Evolutionary conservation across 140 eudicot species (phyloP).

Genomic region (Cichorium intybus): DNA sequence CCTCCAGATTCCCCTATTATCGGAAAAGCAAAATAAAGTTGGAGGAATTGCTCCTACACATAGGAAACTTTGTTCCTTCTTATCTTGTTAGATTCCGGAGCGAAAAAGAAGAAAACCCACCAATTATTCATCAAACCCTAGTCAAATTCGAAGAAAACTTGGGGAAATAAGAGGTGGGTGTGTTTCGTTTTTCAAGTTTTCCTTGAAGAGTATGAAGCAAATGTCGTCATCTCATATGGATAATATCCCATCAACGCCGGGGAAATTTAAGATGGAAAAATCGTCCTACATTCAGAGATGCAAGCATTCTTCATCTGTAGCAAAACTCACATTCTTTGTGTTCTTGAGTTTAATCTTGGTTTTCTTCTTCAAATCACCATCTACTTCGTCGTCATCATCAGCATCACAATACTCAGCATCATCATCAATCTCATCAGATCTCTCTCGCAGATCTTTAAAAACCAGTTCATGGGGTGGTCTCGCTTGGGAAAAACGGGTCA

Average conservation of each 20-base stretch:
- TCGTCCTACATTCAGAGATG: slow-evolving; percentile 46
- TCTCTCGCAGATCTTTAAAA: slow-evolving; percentile 73
- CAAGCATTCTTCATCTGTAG: slow-evolving; percentile 51
- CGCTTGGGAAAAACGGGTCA: slow-evolving; percentile 77
- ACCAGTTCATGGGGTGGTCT: slow-evolving; percentile 76
- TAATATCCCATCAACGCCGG: slow-evolving; percentile 79
- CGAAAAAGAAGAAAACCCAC: slow-evolving; percentile 26
- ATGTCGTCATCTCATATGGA: slow-evolving; percentile 62
- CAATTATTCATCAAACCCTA: slow-evolving; percentile 37
- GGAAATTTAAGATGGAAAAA: slow-evolving; percentile 90
- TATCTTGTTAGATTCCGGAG: slow-evolving; percentile 16
- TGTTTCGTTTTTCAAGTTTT: slow-evolving; percentile 8
- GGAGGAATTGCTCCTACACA: neutral
- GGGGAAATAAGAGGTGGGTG: slow-evolving; percentile 11
- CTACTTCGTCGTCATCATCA: slow-evolving; percentile 26
- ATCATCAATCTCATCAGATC: slow-evolving; percentile 42
- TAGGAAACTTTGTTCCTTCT: slow-evolving; percentile 13
- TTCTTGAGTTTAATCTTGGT: slow-evolving; percentile 69
- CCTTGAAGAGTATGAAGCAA: slow-evolving; percentile 11
- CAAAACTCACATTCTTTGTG: slow-evolving; percentile 77
- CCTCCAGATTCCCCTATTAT: slow-evolving; percentile 42
- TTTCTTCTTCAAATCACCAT: slow-evolving; percentile 69
- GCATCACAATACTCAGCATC: slow-evolving; percentile 17
- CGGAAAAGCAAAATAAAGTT: neutral
- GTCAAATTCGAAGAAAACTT: slow-evolving; percentile 9